Evolutionary conservation across 2,329 filamentous ascomycete species (phyloP).

Genomic region (Phialophora macrospora): DNA sequence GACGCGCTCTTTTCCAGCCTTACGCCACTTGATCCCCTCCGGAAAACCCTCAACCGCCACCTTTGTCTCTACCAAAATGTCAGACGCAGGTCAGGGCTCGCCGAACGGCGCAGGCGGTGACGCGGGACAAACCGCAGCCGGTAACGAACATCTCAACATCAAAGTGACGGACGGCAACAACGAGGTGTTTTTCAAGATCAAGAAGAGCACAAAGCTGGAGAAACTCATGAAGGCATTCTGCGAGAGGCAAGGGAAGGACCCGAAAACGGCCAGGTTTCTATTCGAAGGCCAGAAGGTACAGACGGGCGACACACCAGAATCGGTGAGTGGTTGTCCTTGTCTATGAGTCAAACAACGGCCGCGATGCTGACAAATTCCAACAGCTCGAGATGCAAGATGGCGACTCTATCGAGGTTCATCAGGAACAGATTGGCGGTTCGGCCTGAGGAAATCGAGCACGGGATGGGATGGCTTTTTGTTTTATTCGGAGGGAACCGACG

Average conservation of each 20-base stretch:
- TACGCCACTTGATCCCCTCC: not conserved
- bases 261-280: conserved; percentile 84
- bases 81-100: conserved; percentile 38
- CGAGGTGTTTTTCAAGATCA: conserved; percentile 99
- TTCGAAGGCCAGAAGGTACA: conserved; percentile 96
- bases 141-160: conserved; percentile 90
- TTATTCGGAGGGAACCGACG: not conserved
- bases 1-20: conserved; percentile 5
- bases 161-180: conserved; percentile 99
- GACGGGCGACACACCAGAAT: conserved; percentile 85
- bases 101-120: conserved; percentile 37
- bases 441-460: conserved; percentile 8
- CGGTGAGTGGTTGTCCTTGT: conserved; percentile 64
- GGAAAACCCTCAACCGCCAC: not conserved
- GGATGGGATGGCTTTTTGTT: not conserved
- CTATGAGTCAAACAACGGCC: not conserved
- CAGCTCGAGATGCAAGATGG: conserved; percentile 97
- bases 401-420: conserved; percentile 94
- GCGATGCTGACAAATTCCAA: conserved; percentile 25
- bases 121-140: conserved; percentile 37
- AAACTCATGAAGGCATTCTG: conserved; percentile 99
- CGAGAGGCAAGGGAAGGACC: conserved; percentile 88
- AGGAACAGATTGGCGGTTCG: conserved; percentile 89
- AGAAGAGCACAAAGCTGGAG: conserved; percentile 91
- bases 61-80: conserved; percentile 30